Percentiles rank a stretch among this genome's conserved stretches.
Conservation (phyloP, 2,329 filamentous ascomycete species). For the Pochonia chlamydosporia region DNA sequence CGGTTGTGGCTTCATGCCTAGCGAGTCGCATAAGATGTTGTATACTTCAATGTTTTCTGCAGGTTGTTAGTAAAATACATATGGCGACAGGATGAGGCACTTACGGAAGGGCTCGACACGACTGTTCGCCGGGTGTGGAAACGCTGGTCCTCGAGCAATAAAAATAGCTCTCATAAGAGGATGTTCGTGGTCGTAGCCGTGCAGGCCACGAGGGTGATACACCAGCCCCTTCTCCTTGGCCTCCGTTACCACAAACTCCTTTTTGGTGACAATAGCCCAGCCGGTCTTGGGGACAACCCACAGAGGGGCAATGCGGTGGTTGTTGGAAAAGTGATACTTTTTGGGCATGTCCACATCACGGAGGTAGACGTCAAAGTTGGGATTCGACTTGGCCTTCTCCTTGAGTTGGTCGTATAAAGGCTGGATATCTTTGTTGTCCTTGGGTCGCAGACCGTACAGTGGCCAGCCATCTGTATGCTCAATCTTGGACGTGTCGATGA, state of each 20-base stretch:
- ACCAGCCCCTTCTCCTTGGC: slow-evolving; percentile 56
- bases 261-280: slow-evolving; percentile 81
- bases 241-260: slow-evolving; percentile 68
- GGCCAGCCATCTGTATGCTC: slow-evolving; percentile 93
- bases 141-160: slow-evolving; percentile 84
- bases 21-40: slow-evolving; percentile 86
- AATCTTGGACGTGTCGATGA: slow-evolving; percentile 72
- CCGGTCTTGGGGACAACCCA: slow-evolving; percentile 92
- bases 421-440: slow-evolving; percentile 59
- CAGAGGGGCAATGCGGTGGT: slow-evolving; percentile 83
- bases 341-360: slow-evolving; percentile 84
- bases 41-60: slow-evolving; percentile 92
- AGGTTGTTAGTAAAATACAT: slow-evolving; percentile 17
- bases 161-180: slow-evolving; percentile 97
- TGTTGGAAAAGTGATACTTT: slow-evolving; percentile 85
- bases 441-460: slow-evolving; percentile 79
- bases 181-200: slow-evolving; percentile 93
- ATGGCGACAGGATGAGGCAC: slow-evolving; percentile 26
- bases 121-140: slow-evolving; percentile 79
- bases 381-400: slow-evolving; percentile 52
- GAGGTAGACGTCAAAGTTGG: slow-evolving; percentile 81
- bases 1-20: slow-evolving; percentile 64
- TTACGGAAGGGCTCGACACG: slow-evolving; percentile 76
- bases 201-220: slow-evolving; percentile 79
- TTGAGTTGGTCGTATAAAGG: slow-evolving; percentile 58